Conservation (phyloP, 345 rosid genomes). For the Citrus sp. region DNA sequence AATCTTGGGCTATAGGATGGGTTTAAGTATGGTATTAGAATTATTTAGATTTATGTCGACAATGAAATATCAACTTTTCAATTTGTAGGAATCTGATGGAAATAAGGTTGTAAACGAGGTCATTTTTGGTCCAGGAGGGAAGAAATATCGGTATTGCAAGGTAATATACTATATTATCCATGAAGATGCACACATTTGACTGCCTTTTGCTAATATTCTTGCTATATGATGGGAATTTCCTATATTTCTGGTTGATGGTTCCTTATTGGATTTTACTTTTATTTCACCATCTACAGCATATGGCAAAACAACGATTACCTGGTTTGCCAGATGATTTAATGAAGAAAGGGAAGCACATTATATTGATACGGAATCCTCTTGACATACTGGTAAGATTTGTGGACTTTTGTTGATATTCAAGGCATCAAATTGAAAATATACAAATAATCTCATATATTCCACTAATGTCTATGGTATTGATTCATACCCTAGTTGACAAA, state of each 20-base stretch:
- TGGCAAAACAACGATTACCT: constrained; percentile 56
- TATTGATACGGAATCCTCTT: constrained; percentile 76
- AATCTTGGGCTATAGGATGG: not conserved
- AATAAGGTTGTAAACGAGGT: constrained; percentile 61
- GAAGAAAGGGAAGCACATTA: constrained; percentile 79
- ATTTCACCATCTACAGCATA: constrained; percentile 43
- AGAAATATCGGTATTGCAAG: constrained; percentile 81
- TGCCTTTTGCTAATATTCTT: not conserved
- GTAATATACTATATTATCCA: constrained; percentile 30
- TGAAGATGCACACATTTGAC: not conserved
- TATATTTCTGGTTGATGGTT: not conserved
- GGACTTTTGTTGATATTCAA: not conserved
- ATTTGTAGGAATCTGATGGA: constrained; percentile 60
- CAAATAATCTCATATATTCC: not conserved
- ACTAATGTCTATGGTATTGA: not conserved
- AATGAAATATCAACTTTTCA: not conserved
- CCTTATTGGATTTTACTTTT: not conserved
- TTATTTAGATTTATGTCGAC: not conserved
- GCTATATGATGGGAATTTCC: not conserved
- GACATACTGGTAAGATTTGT: constrained; percentile 53
- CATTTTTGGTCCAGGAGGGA: constrained; percentile 65
- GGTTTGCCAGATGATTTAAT: constrained; percentile 64
- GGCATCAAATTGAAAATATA: not conserved
- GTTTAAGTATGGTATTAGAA: not conserved
- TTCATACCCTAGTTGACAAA: not conserved